These are phyloP conservation scores for Oryza glumipatula DNA, from an alignment of 176 grass and related monocot species.

Conservation along the genomic window DNA sequence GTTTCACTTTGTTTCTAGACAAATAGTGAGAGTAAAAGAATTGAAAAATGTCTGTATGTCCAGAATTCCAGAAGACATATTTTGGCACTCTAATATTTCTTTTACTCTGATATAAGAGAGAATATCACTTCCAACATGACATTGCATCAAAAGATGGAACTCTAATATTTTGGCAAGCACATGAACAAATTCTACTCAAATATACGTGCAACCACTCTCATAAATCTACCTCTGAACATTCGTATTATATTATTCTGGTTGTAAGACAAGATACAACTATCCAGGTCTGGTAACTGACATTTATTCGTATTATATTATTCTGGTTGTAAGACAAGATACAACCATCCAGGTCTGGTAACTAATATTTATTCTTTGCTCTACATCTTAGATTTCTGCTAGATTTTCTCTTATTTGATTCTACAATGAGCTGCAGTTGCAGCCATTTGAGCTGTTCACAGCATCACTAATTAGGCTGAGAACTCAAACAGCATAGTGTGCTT, in stretches of 20 bases:
- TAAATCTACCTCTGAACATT: conserved; percentile 7
- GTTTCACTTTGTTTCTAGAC: background rate
- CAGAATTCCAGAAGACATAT: background rate
- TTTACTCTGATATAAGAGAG: background rate
- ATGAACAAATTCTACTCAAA: background rate
- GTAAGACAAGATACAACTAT: background rate
- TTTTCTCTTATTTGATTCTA: conserved; percentile 39
- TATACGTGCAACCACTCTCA: background rate
- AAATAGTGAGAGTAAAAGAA: background rate
- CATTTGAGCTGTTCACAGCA: conserved; percentile 21
- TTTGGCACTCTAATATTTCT: no score
- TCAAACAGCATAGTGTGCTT: conserved; percentile 79
- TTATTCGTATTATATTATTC: conserved; percentile 12
- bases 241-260: background rate
- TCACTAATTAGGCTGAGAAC: conserved; percentile 51
- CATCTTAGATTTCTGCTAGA: conserved; percentile 5
- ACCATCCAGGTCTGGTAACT: background rate
- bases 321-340: background rate
- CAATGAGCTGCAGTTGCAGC: background rate
- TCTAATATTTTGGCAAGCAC: background rate
- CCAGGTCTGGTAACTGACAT: background rate
- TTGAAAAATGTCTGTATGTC: background rate
- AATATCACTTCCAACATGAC: background rate
- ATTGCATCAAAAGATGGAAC: background rate
- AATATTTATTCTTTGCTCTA: conserved; percentile 17